Conservation (phyloP, 2,329 filamentous ascomycete genomes). For the Ophiostoma ips region DNA sequence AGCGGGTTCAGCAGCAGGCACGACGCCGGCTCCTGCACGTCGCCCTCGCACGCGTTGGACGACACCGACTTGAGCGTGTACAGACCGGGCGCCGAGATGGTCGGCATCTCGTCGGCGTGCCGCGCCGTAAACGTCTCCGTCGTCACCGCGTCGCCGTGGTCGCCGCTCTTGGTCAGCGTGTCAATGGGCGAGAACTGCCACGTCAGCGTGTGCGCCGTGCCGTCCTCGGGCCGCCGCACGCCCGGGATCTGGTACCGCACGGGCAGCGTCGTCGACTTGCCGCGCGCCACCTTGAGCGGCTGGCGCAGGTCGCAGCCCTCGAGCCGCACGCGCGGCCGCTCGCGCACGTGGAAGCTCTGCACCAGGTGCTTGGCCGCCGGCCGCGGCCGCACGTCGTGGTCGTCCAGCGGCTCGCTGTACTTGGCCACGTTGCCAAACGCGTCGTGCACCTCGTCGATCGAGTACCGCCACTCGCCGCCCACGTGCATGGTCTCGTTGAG, state of each 20-base stretch:
- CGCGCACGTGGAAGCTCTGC: constrained; percentile 72
- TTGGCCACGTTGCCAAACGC: constrained; percentile 75
- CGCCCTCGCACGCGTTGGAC: constrained; percentile 70
- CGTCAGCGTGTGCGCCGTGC: constrained; percentile 53
- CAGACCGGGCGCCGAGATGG: constrained; percentile 63
- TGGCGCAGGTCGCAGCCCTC: constrained; percentile 63
- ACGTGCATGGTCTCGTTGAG: constrained; percentile 79
- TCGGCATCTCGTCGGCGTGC: constrained; percentile 47
- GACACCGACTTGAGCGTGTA: constrained; percentile 73
- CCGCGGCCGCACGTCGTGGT: constrained; percentile 50
- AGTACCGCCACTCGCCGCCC: constrained; percentile 75
- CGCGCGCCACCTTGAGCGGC: constrained; percentile 73
- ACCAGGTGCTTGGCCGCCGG: constrained; percentile 45
- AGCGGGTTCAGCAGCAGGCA: constrained; percentile 85
- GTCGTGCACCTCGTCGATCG: constrained; percentile 83
- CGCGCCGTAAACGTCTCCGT: constrained; percentile 47
- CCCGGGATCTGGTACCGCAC: constrained; percentile 54
- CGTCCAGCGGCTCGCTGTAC: constrained; percentile 54
- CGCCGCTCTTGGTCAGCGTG: constrained; percentile 53
- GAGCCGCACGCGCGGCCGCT: constrained; percentile 63
- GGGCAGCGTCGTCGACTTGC: constrained; percentile 53
- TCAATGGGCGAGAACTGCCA: constrained; percentile 74
- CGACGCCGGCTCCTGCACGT: constrained; percentile 86
- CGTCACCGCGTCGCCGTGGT: constrained; percentile 48
- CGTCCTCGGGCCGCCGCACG: constrained; percentile 34